Evolutionary conservation across 305 asterid genomes (phyloP), one percentile per base, ranked within the genome.

Genomic region (Fraxinus floribunda): DNA sequence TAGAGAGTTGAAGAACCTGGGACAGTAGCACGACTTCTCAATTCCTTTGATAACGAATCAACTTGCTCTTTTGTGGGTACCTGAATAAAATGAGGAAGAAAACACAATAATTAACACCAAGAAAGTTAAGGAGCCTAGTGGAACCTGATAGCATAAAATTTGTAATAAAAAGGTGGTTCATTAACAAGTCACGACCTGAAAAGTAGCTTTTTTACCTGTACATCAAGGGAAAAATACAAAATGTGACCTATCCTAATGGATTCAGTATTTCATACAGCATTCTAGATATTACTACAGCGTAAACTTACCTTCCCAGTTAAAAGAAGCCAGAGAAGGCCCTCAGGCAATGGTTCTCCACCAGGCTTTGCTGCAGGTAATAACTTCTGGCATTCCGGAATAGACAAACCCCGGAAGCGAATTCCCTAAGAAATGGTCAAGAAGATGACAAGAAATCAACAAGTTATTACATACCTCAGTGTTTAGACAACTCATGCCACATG

Each of bases 271-370:
- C 38, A 70, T 16, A 62, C 38, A 80, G 32, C 32, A 44, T 29
- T 11, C 29, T 79, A 55, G 15, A 49, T 64, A 24, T 44, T 29
- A 3, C 2, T 75, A 7, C 82, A 80, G 64, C 16, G 20, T 41
- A 38, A 22, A 60, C 88, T 78, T 75, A 92, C 98, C 87, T 93
- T 95, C 87, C 99, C 99, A 2, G 98, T 96, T 84, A 96, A 89
- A 83, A 96, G 97, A 80, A 96, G 98, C 99, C 99, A 96, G 60
- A 96, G 95, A 49, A 96, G 99, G 86, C 99, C 99, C 88, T 96
- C 99, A 39, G 99, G 99, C 83, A 96, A 80, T 68, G 99, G 99
- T 86, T 96, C 99, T 83, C 99, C 98, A 72, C 95, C 98, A 79
- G 94, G 87, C 90, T 91, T 91, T 82, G 97, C 97, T 36, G 92